phyloP scores from a whole-genome alignment of 441 rosid species.

The Adansonia rubrostipa region DNA sequence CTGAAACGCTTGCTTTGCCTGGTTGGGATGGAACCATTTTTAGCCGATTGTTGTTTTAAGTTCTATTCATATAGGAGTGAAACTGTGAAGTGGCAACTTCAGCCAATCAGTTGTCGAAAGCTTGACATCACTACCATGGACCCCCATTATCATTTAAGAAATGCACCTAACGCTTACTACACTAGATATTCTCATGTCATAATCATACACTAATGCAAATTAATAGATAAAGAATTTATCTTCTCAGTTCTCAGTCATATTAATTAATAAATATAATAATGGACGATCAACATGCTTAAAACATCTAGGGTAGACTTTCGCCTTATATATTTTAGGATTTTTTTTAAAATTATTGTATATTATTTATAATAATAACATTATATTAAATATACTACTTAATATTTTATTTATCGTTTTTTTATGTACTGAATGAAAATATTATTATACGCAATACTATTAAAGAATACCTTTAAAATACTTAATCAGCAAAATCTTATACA shows the following conservation, averaged over 20 bases:
- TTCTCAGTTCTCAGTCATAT: neutral
- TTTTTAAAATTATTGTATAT: neutral
- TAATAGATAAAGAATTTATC: too few species aligned
- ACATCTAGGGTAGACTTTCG: neutral
- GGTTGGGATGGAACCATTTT: neutral
- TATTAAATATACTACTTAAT: too few species aligned
- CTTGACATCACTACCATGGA: neutral
- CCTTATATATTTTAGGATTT: neutral
- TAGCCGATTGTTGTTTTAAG: neutral
- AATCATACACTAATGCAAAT: neutral
- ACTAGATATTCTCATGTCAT: neutral
- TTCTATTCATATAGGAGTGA: neutral
- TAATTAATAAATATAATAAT: neutral
- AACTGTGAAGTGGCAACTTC: neutral
- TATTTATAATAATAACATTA: too few species aligned
- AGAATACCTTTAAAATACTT: too few species aligned
- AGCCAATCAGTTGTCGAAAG: neutral
- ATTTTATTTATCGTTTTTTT: too few species aligned
- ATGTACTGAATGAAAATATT: too few species aligned
- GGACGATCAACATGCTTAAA: slow-evolving; percentile 5
- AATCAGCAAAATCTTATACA: too few species aligned
- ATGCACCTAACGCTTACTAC: neutral
- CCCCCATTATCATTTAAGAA: neutral
- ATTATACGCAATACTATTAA: too few species aligned
- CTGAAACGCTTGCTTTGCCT: neutral